A percentile compares a stretch with the other conserved stretches of the same genome.
These are phyloP conservation scores for Suillus decipiens DNA, from an alignment of 768 basidiomycete species.

Conservation along the genomic window DNA sequence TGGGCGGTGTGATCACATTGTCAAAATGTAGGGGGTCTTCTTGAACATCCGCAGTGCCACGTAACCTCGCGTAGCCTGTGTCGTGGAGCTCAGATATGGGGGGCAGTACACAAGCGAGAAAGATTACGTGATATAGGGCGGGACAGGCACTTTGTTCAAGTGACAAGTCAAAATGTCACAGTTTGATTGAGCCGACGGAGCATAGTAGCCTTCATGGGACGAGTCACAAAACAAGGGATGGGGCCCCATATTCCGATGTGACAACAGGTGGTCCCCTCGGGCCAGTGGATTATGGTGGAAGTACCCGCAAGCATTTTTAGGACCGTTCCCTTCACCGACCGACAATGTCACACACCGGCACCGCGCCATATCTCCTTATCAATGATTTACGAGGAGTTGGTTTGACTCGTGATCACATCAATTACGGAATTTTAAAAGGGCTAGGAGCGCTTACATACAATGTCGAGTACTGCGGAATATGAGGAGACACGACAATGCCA, in stretches of 20 bases:
- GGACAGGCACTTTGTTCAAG: background rate
- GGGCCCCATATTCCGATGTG: background rate
- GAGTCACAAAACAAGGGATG: background rate
- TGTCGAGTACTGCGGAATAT: slow-evolving; percentile 1
- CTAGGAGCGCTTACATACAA: background rate
- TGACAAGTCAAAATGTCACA: background rate
- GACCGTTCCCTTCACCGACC: background rate
- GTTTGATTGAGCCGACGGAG: background rate
- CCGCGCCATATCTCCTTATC: background rate
- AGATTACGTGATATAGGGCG: background rate
- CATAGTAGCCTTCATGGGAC: background rate
- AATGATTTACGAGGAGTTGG: background rate
- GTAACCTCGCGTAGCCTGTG: background rate
- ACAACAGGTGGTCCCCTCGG: background rate
- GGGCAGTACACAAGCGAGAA: background rate
- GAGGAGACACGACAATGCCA: background rate
- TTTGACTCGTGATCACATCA: background rate
- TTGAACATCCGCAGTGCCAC: background rate
- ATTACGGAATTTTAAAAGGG: background rate
- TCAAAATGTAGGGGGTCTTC: background rate
- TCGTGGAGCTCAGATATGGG: background rate
- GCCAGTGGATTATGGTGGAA: background rate
- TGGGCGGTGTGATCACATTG: background rate
- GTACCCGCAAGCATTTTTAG: background rate
- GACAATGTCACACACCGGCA: background rate